Evolutionary conservation across 148 eudicot genomes (phyloP), one percentile per base, ranked within the genome.

Genomic region (Beta vulgaris): DNA sequence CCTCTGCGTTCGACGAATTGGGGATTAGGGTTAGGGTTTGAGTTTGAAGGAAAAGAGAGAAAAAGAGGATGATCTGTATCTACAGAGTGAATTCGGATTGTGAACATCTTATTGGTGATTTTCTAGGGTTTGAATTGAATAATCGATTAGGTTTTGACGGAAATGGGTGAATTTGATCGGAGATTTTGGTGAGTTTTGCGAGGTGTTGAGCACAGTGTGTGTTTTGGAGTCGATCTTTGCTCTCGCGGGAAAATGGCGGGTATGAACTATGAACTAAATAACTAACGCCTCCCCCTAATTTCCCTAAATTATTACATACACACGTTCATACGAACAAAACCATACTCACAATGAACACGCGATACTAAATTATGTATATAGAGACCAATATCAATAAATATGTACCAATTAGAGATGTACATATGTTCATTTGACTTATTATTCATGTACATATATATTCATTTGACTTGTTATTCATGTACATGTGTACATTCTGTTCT

Each of bases 51-150:
- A 39, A 71, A 68, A 26, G 85, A 25, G 46, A 72, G 35, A 68
- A 76, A 76, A 26, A 84, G 81, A 57, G 85, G 93, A 62, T 82
- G 90, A 19, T 91, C 87, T 9, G 78, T 31, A 69, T 91, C 93
- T 34, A 86, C 85, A 16, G 98, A 79, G 82, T 91, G 97, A 71
- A 93, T 78, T 78, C 82, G 82, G 48, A 93, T 86, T 9, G 83
- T 77, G 69, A 89, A 93, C 98, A 91, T 90, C 34, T 59, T 46
- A 15, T 48, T 35, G 43, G 35, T 2, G 9, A 32, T 67, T 67
- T 13, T 32, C 46, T 37, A 39, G 61, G 51, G 18, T 65, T 64
- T 36, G 76, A 61, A 43, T 21, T 10, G 43, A 31, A 46, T 28
- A n/a, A 42, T 58, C 7, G 13, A 9, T 39, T 39, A 39, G 42